phyloP scores from a whole-genome alignment of 208 protist species.

The Blechomonas ayalai region DNA sequence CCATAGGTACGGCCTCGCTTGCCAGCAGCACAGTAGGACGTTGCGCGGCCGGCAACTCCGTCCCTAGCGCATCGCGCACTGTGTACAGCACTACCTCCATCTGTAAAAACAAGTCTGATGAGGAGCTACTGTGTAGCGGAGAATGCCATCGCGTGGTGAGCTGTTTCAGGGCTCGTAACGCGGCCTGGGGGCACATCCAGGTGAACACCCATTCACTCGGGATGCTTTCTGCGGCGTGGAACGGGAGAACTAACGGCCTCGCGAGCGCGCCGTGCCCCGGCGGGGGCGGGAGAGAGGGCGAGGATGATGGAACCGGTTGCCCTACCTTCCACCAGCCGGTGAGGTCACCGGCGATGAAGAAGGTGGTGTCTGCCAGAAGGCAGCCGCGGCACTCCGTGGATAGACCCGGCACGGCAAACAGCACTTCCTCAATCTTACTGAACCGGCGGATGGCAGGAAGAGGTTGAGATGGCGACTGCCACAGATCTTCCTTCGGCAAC shows the following conservation, averaged over 20 bases:
- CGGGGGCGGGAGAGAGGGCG: conserved; percentile 5
- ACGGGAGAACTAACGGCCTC: conserved; percentile 44
- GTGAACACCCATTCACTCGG: conserved; percentile 46
- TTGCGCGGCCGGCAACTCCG: conserved; percentile 27
- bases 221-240: conserved; percentile 24
- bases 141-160: conserved; percentile 18
- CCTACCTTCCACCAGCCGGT: conserved; percentile 40
- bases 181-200: conserved; percentile 54
- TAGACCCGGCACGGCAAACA: conserved; percentile 85
- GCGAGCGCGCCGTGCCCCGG: conserved; percentile 21
- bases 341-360: conserved; percentile 75
- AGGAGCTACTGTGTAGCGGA: conserved; percentile 2
- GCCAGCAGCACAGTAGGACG: conserved; percentile 52
- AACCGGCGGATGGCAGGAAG: conserved; percentile 61
- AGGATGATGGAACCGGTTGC: not conserved
- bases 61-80: conserved; percentile 45
- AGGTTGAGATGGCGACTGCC: not conserved
- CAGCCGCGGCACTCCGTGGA: conserved; percentile 79
- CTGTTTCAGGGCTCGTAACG: conserved; percentile 21
- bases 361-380: conserved; percentile 80
- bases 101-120: conserved; percentile 14
- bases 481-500: not conserved
- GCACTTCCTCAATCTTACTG: conserved; percentile 77
- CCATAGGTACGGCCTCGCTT: conserved; percentile 27
- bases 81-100: conserved; percentile 61